Base-by-base conservation (phyloP, 2,329 filamentous ascomycete species). In the Karstenula rhodostoma region DNA sequence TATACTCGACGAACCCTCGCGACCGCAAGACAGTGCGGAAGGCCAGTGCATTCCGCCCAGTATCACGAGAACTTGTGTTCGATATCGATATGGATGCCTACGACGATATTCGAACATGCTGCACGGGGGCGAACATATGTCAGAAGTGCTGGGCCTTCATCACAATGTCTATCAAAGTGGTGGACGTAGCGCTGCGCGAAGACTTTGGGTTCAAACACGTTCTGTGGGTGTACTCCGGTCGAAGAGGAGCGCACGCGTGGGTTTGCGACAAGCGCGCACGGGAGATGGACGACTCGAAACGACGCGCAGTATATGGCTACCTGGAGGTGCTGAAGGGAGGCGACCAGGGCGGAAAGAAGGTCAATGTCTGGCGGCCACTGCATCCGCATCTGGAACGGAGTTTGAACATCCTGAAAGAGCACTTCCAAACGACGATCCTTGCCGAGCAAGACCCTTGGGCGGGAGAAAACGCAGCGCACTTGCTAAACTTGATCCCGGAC, bases 21-120 rank as follows among this genome's bases (percentile, higher is more conserved):
- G 95, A 99, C 71, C 89, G 94, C 72, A 99, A 98, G 81, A 90
- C 90, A 0, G 80, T 98, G 35, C 88, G 90, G 56, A 94, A 93
- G 77, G 86, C 89, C 37, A 87, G 88, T 50, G 88, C 92, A 9
- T 97, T 99, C 81, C 90, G 90, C 65, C 94, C 95, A 0, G 78
- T 97, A 33, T 86, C 91, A 58, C 99, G 99, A 78, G 95, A 99
- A 78, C 83, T 99, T 42, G 97, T 97, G 70, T 98, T 99, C 78
- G 95, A 99, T 90, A 98, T 99, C 72, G 95, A 99, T 86, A 86
- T 99, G 86, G 98, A 95, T 57, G 95, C 98, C 80, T 99, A 99
- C 79, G 95, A 99, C 76, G 93, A 96, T 67, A 92, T 99, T 66
- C 89, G 95, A 68, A 97, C 94, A 29, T 99, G 95, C 80, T 99